Percentiles rank a stretch among this genome's conserved stretches.
phyloP scores from a whole-genome alignment of 208 protist genomes.

The Leptomonas seymouri region DNA sequence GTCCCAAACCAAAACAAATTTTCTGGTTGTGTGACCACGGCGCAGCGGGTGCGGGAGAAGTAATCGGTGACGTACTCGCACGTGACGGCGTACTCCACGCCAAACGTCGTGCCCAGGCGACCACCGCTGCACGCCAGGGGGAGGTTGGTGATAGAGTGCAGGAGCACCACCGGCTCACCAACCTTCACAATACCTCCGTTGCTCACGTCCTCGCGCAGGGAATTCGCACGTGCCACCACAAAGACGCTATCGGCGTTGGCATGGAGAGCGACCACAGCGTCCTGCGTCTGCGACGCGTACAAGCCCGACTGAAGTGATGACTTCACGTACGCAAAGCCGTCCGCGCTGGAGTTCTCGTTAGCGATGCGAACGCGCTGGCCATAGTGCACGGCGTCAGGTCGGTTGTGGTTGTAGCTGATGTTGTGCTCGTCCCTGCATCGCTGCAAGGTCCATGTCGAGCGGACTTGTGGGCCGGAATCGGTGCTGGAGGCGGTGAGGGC shows the following conservation, averaged over 20 bases:
- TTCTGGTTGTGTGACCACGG: conserved; percentile 55
- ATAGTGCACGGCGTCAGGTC: conserved; percentile 77
- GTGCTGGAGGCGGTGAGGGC: conserved; percentile 33
- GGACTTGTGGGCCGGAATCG: conserved; percentile 42
- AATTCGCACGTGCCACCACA: conserved; percentile 52
- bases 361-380: conserved; percentile 80
- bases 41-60: conserved; percentile 41
- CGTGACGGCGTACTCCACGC: conserved; percentile 60
- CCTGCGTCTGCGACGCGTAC: conserved; percentile 49
- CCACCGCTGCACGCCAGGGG: conserved; percentile 53
- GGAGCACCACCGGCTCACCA: conserved; percentile 74
- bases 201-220: conserved; percentile 53
- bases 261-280: conserved; percentile 45
- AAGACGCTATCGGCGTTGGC: conserved; percentile 74
- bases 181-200: conserved; percentile 62
- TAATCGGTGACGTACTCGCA: conserved; percentile 54
- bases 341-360: conserved; percentile 60
- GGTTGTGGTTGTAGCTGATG: conserved; percentile 50
- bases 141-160: conserved; percentile 74
- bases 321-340: conserved; percentile 77
- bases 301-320: conserved; percentile 53
- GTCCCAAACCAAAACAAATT: conserved; percentile 67
- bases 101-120: conserved; percentile 51
- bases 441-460: conserved; percentile 74
- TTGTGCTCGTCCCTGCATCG: conserved; percentile 77